Base-by-base conservation (phyloP, 108 stramenopile genomes). In the Fragilariopsis cylindrus region DNA sequence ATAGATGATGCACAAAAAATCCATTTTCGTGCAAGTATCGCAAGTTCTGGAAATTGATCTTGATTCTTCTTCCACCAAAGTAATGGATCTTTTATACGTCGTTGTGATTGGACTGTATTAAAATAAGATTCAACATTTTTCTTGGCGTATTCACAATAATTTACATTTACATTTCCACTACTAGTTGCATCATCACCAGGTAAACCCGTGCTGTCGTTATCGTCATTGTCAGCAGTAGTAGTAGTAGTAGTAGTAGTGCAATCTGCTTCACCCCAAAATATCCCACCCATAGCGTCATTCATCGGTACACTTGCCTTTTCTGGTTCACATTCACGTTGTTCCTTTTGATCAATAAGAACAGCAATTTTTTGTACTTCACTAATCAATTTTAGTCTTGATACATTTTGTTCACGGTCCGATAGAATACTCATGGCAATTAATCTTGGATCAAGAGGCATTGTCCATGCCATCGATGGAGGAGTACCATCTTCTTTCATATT, bases 391-490 rank as follows among this genome's bases (percentile, higher is more conserved):
- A 42, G 39, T 30, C 21, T 48, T 6, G 65, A 70, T 4, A 13
- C 13, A 12, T 65, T 48, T 50, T 72, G 62, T 66, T 78, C 77
- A 8, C n/a, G 50, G 3, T 57, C 72, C n/a, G 78, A 79, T 30
- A 79, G 72, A 48, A 68, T 72, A 5, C 60, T 45, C 78, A 79
- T 79, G 57, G 60, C 57, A 39, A 79, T 74, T 60, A 79, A 41
- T 63, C 78, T 44, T 13, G 78, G 78, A 74, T 79, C 78, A 7
- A 74, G 41, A 19, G 72, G 78, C 42, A 79, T 62, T 7, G 78
- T 79, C 78, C 78, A 79, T 30, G 30, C 30, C 69, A 79, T 62
- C 5, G 15, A 6, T 7, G 67, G 50, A 18, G 72, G 45, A 48
- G 30, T 30, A 30, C 30, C 30, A 30, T 62, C 30, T 7, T 47